Base-by-base conservation (phyloP, 164 flowering plant genomes). In the Stephania cephalantha region DNA sequence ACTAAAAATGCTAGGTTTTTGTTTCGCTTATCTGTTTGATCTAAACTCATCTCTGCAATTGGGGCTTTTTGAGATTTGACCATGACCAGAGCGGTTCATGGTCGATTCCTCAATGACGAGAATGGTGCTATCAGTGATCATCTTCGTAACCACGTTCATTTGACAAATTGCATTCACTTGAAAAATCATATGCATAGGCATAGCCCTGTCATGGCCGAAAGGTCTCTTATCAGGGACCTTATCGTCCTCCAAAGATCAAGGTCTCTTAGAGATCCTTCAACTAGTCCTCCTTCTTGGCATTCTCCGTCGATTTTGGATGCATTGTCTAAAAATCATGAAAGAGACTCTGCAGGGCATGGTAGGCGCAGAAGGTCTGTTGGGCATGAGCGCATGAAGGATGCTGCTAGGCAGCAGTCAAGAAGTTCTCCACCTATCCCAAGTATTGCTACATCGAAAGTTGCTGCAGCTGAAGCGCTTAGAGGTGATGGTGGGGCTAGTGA, bases 101-200 rank as follows among this genome's bases (percentile, higher is more conserved):
- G 87, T 78, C 87, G 92, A 79, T 84, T 89, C 80, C 88, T 89
- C 46, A 93, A 90, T 81, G 94, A 96, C 78, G 93, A 90, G 44
- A 92, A 91, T 86, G 92, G 90, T 76, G 85, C 85, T 75, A 88
- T 89, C 53, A 83, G 89, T 74, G 92, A 93, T 82, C 99, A 96
- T 84, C 88, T 96, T 13, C 92, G 94, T 35, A 90, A 88, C 76
- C 98, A 96, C 76, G 90, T 94, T 22, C 97, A 94, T 83, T 85
- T 94, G 82, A 92, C 98, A 1, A 96, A 94, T 75, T 94, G 98
- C 76, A 94, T 91, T 78, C 98, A 96, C 83, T 83, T 96, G 88
- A 96, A 94, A 83, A 94, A 94, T 84, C 98, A 92, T 76, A 90
- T 96, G 97, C 98, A 91, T 74, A 87, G 85, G 83, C 89, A 89